Evolutionary conservation across 768 basidiomycete genomes (phyloP), one percentile per base, ranked within the genome.

Genomic region (Cystobasidium tubakii): DNA sequence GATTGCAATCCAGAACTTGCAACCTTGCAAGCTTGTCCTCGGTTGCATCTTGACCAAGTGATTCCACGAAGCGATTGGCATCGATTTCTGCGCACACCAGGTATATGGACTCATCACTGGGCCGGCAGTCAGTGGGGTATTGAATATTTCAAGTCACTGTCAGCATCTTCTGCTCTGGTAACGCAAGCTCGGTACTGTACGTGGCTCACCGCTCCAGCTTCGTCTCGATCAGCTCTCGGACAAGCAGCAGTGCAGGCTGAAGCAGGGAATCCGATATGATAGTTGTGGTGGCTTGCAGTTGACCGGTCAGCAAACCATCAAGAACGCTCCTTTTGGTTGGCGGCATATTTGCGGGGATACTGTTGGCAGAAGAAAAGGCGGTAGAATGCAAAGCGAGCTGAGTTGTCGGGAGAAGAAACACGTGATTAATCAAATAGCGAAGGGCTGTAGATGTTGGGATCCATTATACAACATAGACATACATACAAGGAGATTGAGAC

Each of bases 221-320:
- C 2, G 29, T 17, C 3, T 17, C 23, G 72, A 78, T 25, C 31
- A 76, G 33, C 44, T 74, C 43, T 23, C 74, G 71, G 10, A 76
- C 29, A 27, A 77, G 57, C 9, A 55, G 31, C 0, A 76, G 62
- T 0, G 74, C 60, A 1, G 77, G 77, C 55, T 78, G 76, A 6
- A 75, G 39, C 17, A 77, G 55, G 12, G 71, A 53, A 53, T 78
- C 77, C 39, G 62, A 62, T 15, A 78, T 60, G 39, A 78, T 62
- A 27, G 77, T 27, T 0, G 76, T 39, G 0, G 73, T 39, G 0
- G 77, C 34, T 4, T 34, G 17, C 31, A 62, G 15, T n/a, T 34
- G n/a, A 19, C 69, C 69, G 36, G 7, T 31, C 12, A 71, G 53
- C 10, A 55, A n/a, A 31, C 54, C 31, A 4, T 71, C 9, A 19